phyloP scores from a whole-genome alignment of 2,329 filamentous ascomycete genomes.

The Canariomyces notabilis region DNA sequence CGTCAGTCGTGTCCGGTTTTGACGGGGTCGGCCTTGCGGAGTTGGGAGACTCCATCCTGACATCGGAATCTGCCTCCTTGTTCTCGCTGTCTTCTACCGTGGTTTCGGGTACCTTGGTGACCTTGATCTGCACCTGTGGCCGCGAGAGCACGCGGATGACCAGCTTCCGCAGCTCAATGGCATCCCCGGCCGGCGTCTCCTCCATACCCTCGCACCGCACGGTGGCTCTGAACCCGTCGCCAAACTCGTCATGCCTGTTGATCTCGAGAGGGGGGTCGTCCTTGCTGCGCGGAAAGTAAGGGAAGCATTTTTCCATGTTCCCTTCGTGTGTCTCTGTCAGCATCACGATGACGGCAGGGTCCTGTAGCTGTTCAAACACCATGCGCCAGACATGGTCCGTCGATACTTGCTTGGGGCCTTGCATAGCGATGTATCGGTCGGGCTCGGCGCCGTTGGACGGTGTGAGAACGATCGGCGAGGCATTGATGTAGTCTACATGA shows the following conservation, averaged over 20 bases:
- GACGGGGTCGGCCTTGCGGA: background rate
- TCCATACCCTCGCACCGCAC: constrained; percentile 62
- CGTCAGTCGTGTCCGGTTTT: too few relatives aligned
- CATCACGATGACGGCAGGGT: constrained; percentile 84
- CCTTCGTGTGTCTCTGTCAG: constrained; percentile 83
- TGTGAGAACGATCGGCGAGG: constrained; percentile 61
- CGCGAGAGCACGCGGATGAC: constrained; percentile 43
- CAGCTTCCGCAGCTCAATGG: constrained; percentile 71
- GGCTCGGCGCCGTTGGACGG: constrained; percentile 38
- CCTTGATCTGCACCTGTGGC: background rate
- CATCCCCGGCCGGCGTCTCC: constrained; percentile 50
- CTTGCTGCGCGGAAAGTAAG: constrained; percentile 69
- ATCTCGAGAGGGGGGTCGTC: constrained; percentile 50
- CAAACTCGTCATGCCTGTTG: constrained; percentile 60
- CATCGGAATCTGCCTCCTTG: constrained; percentile 16
- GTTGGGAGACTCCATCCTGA: constrained; percentile 17
- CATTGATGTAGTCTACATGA: constrained; percentile 75
- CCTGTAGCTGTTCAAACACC: constrained; percentile 71
- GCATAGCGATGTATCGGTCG: constrained; percentile 80
- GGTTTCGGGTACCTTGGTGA: background rate
- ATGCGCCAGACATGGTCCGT: constrained; percentile 90
- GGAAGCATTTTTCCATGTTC: constrained; percentile 75
- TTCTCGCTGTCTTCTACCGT: background rate
- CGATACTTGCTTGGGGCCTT: constrained; percentile 76
- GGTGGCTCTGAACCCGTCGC: constrained; percentile 61